Percentiles rank a stretch among this genome's conserved stretches.
These are phyloP conservation scores for Coemansia sp. DNA, from an alignment of 192 early-diverging fungal genomes.

Conservation along the genomic window DNA sequence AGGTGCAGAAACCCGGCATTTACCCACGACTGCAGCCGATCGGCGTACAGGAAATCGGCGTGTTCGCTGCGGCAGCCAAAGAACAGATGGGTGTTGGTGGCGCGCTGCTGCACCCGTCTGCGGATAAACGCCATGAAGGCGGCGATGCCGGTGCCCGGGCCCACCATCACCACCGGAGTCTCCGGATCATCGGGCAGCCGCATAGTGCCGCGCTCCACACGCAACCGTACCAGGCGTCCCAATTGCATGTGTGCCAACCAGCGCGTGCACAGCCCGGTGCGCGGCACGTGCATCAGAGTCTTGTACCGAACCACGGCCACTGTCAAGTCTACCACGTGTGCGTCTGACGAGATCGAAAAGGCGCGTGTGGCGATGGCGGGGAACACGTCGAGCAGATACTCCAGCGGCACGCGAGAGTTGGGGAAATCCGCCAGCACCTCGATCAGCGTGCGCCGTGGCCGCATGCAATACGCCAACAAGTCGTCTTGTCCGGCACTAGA, in stretches of 20 bases:
- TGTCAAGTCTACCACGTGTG: slow-evolving; percentile 64
- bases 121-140: slow-evolving; percentile 83
- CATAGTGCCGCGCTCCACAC: slow-evolving; percentile 68
- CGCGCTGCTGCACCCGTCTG: slow-evolving; percentile 50
- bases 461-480: slow-evolving; percentile 82
- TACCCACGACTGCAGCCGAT: slow-evolving; percentile 63
- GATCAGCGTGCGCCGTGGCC: slow-evolving; percentile 72
- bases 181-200: slow-evolving; percentile 56
- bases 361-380: slow-evolving; percentile 74
- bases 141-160: slow-evolving; percentile 88
- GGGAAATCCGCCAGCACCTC: slow-evolving; percentile 88
- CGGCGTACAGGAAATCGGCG: slow-evolving; percentile 74
- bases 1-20: slow-evolving; percentile 57
- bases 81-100: slow-evolving; percentile 69
- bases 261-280: slow-evolving; percentile 81
- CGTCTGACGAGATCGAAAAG: slow-evolving; percentile 83
- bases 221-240: slow-evolving; percentile 42
- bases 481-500: slow-evolving; percentile 82
- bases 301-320: slow-evolving; percentile 86
- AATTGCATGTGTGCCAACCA: slow-evolving; percentile 59
- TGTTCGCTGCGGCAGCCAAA: slow-evolving; percentile 76
- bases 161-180: slow-evolving; percentile 76
- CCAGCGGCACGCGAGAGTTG: slow-evolving; percentile 67
- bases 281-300: slow-evolving; percentile 70
- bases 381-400: slow-evolving; percentile 85